Evolutionary conservation across 169 alveolate species (phyloP), one percentile per base, ranked within the genome.

Genomic region (Miamiensis avidus): DNA sequence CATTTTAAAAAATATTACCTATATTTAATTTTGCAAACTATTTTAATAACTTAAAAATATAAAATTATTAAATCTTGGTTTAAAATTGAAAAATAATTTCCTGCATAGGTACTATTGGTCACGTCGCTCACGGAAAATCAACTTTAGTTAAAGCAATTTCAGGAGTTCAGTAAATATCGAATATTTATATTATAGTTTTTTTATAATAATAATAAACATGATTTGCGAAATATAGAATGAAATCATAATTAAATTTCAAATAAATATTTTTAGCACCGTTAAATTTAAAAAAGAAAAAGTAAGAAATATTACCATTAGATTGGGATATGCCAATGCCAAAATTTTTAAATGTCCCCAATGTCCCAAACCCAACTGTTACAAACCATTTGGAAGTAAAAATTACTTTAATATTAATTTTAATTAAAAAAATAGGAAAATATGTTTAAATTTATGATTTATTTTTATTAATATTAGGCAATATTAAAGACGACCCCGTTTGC

Each of bases 101-200:
- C 0, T 33, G 1, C 0, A 6, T 15, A 74, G 99, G 99, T 28
- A 99, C 99, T 65, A 99, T 99, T 87, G 99, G 99, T 15, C 99
- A 99, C 92, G 99, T 99, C 90, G 99, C 99, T 16, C 99, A 99
- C 92, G 99, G 99, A n/a, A 99, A 99, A 93, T 98, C 99, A 15
- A 99, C 99, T 0, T 97, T 99, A 29, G 99, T 99, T 31, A 94
- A 97, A 76, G 99, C 99, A 25, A 96, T 99, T 34, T 97, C 99
- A 25, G 99, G 99, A 31, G 99, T 97, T 1, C 98, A 97, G 90
- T 86, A 86, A 81, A 30, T 26, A 79, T 15, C 64, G 0, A 27
- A 1, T 4, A 31, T 78, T 78, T 79, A 75, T 28, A 27, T 77
- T 77, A 6, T 26, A n/a, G 27, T n/a, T 29, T n/a, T n/a, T 6